phyloP scores from a whole-genome alignment of 2,329 filamentous ascomycete species.

The Penicillium sp. region DNA sequence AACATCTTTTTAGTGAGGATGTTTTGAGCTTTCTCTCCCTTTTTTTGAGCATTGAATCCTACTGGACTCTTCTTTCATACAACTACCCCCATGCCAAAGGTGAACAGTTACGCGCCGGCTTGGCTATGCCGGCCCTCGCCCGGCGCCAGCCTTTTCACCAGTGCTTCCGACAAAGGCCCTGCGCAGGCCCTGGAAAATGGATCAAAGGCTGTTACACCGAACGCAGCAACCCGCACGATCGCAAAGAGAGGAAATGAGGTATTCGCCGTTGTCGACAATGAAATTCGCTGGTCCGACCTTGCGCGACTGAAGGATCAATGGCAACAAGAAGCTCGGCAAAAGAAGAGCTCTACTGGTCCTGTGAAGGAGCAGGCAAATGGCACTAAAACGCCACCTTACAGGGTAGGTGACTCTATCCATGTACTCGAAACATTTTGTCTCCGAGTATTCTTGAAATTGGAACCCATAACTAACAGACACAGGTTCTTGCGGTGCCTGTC shows the following conservation, averaged over 20 bases:
- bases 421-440: not conserved
- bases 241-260: slow-evolving; percentile 81
- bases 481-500: slow-evolving; percentile 76
- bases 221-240: slow-evolving; percentile 61
- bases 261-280: slow-evolving; percentile 83
- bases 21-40: slow-evolving; percentile 1
- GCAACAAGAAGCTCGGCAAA: slow-evolving; percentile 41
- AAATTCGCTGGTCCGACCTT: slow-evolving; percentile 89
- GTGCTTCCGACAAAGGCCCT: slow-evolving; percentile 47
- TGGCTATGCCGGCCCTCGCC: slow-evolving; percentile 80
- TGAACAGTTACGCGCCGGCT: slow-evolving; percentile 78
- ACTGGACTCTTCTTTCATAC: not conserved
- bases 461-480: slow-evolving; percentile 4
- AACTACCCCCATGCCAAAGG: slow-evolving; percentile 69
- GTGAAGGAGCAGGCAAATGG: slow-evolving; percentile 25
- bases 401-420: slow-evolving; percentile 22
- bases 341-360: slow-evolving; percentile 24
- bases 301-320: slow-evolving; percentile 69
- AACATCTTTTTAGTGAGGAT: slow-evolving; percentile 6
- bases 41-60: not conserved
- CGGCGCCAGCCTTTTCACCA: slow-evolving; percentile 73
- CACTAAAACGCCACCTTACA: slow-evolving; percentile 37
- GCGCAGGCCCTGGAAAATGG: slow-evolving; percentile 27
- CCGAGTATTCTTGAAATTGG: not conserved
- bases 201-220: slow-evolving; percentile 22